Evolutionary conservation across 495 filamentous ascomycete genomes (phyloP).

Genomic region (Amniculicola lignicola): DNA sequence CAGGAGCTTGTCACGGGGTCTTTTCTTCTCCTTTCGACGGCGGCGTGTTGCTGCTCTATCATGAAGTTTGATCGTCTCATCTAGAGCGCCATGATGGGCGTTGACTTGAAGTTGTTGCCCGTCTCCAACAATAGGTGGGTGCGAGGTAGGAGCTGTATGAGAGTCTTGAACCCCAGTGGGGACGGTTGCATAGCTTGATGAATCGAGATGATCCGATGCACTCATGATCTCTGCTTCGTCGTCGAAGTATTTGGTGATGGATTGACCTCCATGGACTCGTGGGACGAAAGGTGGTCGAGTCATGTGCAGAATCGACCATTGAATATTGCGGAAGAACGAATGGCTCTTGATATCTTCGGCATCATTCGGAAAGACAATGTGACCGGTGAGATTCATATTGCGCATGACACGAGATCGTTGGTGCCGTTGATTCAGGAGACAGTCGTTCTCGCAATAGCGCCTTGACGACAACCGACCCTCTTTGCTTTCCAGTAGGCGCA

Average conservation of each 20-base stretch:
- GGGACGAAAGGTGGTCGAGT: constrained; percentile 75
- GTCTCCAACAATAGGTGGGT: background rate
- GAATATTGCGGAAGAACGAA: constrained; percentile 44
- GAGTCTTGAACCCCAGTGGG: background rate
- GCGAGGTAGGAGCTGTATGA: background rate
- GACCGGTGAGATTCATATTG: constrained; percentile 41
- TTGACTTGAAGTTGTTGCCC: background rate
- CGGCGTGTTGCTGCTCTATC: too few relatives aligned
- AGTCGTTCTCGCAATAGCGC: constrained; percentile 65
- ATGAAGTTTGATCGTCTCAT: background rate
- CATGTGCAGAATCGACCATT: constrained; percentile 51
- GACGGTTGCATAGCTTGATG: constrained; percentile 30
- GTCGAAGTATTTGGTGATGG: constrained; percentile 85
- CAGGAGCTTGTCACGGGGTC: constrained; percentile 75
- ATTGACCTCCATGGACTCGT: constrained; percentile 60
- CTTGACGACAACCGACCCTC: constrained; percentile 70
- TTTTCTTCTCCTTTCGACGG: constrained; percentile 57
- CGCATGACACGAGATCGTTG: constrained; percentile 29
- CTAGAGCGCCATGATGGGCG: too few relatives aligned
- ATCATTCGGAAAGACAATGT: constrained; percentile 66
- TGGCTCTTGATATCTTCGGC: constrained; percentile 48
- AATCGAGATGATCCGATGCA: constrained; percentile 44
- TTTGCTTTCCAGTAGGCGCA: constrained; percentile 70
- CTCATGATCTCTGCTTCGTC: constrained; percentile 66
- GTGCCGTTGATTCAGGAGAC: constrained; percentile 29